Evolutionary conservation across 2,329 filamentous ascomycete species (phyloP), one percentile per base, ranked within the genome.

Genomic region (Didymella sp.): DNA sequence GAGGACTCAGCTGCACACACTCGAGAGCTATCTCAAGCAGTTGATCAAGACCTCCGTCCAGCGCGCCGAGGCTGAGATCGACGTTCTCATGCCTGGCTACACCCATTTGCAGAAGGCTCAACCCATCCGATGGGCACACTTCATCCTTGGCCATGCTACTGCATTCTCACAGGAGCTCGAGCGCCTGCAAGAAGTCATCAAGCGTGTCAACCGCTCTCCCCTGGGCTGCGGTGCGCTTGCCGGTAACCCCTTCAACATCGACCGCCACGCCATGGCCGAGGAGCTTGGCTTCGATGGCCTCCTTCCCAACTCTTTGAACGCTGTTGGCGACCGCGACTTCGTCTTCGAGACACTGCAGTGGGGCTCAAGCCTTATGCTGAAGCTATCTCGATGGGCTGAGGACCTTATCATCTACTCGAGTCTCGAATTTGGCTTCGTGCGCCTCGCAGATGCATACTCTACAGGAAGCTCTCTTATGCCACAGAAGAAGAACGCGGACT

Each of bases 381-480:
- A 95, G 79, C 82, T 96, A 65, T 90, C 85, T 52, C 85, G 90
- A 52, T 94, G 89, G 87, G 85, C 88, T 4, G 91, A 96, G 78
- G 92, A 96, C 73, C 79, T 96, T 58, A 96, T 96, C 78, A 85
- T 96, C 71, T 93, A 94, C 80, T 88, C 84, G 22, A 87, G 88
- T 8, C 78, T 86, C 54, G 90, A 94, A 73, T 95, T 94, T 71
- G 85, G 87, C 17, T 94, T 91, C 73, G 84, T 92, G 33, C 83
- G 84, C 56, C 78, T 95, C 15, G 89, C 90, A 7, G 91, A 96
- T 72, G 89, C 89, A 0, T 95, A 94, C 76, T 87, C 85, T 0
- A 94, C 91, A 0, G 90, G 90, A 5, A 89, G 86, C 64, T 88
- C 84, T 3, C 79, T 92, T 52, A 92, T 93, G 89, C 89, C 90